A percentile compares a stretch with the other conserved stretches of the same genome.
phyloP scores from a whole-genome alignment of 306 rosid species.

The Cotoneaster glaucophyllus region DNA sequence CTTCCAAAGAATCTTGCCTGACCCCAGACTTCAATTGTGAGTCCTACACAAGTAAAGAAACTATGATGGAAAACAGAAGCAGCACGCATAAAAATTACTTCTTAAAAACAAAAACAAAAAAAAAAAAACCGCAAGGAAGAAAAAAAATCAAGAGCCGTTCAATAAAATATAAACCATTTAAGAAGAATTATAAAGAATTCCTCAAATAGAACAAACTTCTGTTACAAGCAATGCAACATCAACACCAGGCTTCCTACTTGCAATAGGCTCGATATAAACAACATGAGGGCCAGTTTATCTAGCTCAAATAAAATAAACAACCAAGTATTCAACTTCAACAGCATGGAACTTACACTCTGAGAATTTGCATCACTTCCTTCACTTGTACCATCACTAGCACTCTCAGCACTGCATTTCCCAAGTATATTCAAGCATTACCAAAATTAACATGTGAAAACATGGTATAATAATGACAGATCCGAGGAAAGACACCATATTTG shows the following conservation, averaged over 20 bases:
- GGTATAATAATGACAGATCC: not conserved
- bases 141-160: not conserved
- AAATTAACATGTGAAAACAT: conserved; percentile 6
- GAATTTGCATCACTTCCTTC: conserved; percentile 95
- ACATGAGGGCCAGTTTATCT: not conserved
- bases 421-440: conserved; percentile 31
- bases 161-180: not conserved
- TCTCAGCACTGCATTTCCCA: conserved; percentile 77
- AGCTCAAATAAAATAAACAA: not conserved
- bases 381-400: conserved; percentile 88
- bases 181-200: not conserved
- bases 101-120: no score
- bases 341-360: conserved; percentile 65
- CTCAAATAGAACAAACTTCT: not conserved
- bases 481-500: not conserved
- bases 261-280: not conserved
- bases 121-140: not conserved
- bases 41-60: conserved; percentile 47
- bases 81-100: not conserved
- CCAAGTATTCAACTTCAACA: conserved; percentile 4
- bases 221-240: not conserved
- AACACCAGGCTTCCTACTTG: not conserved
- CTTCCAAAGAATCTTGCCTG: conserved; percentile 83
- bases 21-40: conserved; percentile 77
- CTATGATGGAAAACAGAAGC: conserved; percentile 8